These are phyloP conservation scores for Corniculantispora saksenae DNA, from an alignment of 2,329 filamentous ascomycete genomes.

Conservation along the genomic window DNA sequence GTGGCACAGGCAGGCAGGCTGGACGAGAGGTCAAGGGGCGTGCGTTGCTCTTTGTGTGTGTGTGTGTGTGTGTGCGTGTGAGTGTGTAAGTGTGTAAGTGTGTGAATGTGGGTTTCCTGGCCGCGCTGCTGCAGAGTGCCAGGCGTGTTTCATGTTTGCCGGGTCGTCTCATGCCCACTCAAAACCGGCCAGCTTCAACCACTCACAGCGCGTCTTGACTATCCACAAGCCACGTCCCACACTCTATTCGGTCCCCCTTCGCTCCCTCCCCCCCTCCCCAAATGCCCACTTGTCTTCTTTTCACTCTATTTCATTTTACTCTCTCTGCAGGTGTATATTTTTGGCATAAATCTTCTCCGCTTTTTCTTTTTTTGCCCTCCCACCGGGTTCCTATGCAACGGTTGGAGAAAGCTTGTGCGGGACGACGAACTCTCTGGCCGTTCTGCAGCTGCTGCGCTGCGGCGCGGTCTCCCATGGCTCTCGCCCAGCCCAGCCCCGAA, in stretches of 20 bases:
- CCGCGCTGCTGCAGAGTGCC: slow-evolving; percentile 14
- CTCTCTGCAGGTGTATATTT: background rate
- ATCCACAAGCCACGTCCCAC: background rate
- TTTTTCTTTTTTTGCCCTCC: background rate
- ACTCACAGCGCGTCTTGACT: background rate
- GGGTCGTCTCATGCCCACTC: slow-evolving; percentile 21
- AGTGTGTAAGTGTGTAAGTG: too few species aligned
- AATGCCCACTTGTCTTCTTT: background rate
- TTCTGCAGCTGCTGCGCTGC: background rate
- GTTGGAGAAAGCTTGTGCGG: too few species aligned
- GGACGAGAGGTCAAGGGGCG: background rate
- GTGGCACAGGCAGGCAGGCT: background rate
- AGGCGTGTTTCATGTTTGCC: slow-evolving; percentile 25
- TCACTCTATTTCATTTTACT: background rate
- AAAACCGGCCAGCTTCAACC: background rate
- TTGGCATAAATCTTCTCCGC: slow-evolving; percentile 5
- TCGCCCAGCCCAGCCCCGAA: background rate
- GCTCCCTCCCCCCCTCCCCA: background rate
- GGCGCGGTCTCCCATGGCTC: background rate
- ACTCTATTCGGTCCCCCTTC: too few species aligned
- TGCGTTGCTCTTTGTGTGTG: too few species aligned
- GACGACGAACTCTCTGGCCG: background rate
- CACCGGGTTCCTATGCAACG: background rate
- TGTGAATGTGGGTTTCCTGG: background rate
- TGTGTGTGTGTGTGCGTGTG: too few species aligned